phyloP scores from a whole-genome alignment of 139 green algal species.

The Picochlorum sp. region DNA sequence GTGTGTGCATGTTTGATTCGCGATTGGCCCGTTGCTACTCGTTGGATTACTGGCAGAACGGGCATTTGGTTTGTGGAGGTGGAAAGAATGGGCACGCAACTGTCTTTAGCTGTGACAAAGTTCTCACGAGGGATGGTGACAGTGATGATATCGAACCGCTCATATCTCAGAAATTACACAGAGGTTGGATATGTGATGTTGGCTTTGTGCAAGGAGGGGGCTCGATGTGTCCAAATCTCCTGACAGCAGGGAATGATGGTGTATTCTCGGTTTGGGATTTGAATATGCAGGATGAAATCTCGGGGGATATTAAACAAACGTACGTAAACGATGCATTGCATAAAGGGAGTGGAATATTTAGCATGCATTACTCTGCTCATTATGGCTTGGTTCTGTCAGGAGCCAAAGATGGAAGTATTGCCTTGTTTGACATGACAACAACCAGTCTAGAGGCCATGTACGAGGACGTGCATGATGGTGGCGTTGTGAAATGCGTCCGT shows the following conservation, averaged over 20 bases:
- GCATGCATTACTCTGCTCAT: constrained; percentile 15
- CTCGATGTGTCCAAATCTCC: constrained; percentile 7
- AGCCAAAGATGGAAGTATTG: constrained; percentile 23
- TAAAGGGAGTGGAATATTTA: constrained; percentile 30
- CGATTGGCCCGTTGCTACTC: constrained; percentile 15
- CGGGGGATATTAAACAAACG: not conserved
- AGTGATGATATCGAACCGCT: constrained; percentile 12
- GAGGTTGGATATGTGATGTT: constrained; percentile 26
- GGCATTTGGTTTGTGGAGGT: constrained; percentile 18
- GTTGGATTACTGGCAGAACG: constrained; percentile 10
- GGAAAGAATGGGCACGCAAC: constrained; percentile 4
- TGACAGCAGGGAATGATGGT: constrained; percentile 29
- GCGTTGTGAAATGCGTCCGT: constrained; percentile 31
- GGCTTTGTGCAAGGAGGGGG: too few species aligned
- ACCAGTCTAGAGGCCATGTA: not conserved
- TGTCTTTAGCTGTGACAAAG: not conserved
- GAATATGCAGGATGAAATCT: not conserved
- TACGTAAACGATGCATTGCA: not conserved
- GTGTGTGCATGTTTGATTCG: constrained; percentile 9
- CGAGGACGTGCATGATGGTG: constrained; percentile 12
- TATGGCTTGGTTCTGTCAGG: constrained; percentile 10
- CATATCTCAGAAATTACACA: constrained; percentile 19
- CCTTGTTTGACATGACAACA: not conserved
- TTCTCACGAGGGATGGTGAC: not conserved
- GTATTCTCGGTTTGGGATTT: constrained; percentile 27